Percentiles rank a stretch among this genome's conserved stretches.
These are phyloP conservation scores for Myxozyma lipomycoides DNA, from an alignment of 805 yeast species.

Conservation along the genomic window DNA sequence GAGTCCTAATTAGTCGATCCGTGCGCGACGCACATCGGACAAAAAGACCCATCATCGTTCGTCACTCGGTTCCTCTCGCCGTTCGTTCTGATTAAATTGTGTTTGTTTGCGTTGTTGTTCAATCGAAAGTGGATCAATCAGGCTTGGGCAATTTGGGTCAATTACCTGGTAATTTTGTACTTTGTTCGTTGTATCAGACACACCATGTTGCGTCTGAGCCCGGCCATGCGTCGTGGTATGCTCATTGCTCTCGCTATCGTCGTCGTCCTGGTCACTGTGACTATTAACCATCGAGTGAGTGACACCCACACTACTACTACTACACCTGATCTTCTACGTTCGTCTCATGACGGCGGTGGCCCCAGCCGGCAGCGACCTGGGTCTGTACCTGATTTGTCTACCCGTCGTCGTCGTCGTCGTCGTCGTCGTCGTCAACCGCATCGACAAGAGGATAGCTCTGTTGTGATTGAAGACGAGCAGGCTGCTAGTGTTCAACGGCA, in stretches of 20 bases:
- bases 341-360: slow-evolving; percentile 2
- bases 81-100: too few species aligned
- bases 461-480: not conserved
- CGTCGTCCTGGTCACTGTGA: slow-evolving; percentile 9
- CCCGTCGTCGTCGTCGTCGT: slow-evolving; percentile 1
- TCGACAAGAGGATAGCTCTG: not conserved
- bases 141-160: too few species aligned
- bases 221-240: slow-evolving; percentile 20
- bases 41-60: too few species aligned
- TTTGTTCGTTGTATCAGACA: not conserved
- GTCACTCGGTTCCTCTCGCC: too few species aligned
- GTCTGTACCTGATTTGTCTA: not conserved
- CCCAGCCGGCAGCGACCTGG: not conserved
- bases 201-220: slow-evolving; percentile 8
- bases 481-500: not conserved
- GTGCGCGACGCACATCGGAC: too few species aligned
- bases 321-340: not conserved
- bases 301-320: not conserved
- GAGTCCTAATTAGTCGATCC: too few species aligned
- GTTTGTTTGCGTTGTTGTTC: too few species aligned
- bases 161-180: too few species aligned
- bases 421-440: slow-evolving; percentile 5
- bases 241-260: not conserved
- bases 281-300: slow-evolving; percentile 14
- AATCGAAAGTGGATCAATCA: too few species aligned